phyloP scores from a whole-genome alignment of 768 basidiomycete genomes.

The Lentinula aciculospora region DNA sequence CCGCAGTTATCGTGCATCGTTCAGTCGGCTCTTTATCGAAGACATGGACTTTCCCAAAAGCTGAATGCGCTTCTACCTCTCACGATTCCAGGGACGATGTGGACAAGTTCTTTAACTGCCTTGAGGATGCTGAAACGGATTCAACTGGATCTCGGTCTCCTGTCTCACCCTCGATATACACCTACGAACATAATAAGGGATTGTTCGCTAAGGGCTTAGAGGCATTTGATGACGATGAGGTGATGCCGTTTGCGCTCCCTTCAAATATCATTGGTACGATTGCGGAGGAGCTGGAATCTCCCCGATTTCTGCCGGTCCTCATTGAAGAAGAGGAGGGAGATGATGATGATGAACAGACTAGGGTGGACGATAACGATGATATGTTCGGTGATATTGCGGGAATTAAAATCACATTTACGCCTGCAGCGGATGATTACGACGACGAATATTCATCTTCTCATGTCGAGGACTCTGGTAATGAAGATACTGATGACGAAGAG shows the following conservation, averaged over 20 bases:
- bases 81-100: constrained; percentile 35
- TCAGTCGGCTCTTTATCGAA: constrained; percentile 48
- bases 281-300: constrained; percentile 24
- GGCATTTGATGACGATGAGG: constrained; percentile 40
- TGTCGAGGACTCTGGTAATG: constrained; percentile 8
- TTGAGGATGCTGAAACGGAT: constrained; percentile 47
- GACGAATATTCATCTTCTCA: neutral
- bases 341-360: constrained; percentile 27
- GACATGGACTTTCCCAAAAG: constrained; percentile 63
- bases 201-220: constrained; percentile 53
- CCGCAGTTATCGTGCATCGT: constrained; percentile 21
- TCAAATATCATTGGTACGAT: constrained; percentile 28
- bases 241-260: constrained; percentile 41
- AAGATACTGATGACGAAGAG: constrained; percentile 37
- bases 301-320: constrained; percentile 30
- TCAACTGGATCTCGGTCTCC: constrained; percentile 31
- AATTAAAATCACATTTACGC: constrained; percentile 69
- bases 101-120: constrained; percentile 75
- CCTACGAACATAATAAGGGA: constrained; percentile 53
- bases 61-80: constrained; percentile 13
- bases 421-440: constrained; percentile 34
- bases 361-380: constrained; percentile 36
- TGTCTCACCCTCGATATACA: constrained; percentile 33
- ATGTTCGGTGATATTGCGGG: constrained; percentile 63
- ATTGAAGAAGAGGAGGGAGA: constrained; percentile 44